Evolutionary conservation across 805 yeast genomes (phyloP).

Genomic region (Cyberlindnera euphorbiiphila): DNA sequence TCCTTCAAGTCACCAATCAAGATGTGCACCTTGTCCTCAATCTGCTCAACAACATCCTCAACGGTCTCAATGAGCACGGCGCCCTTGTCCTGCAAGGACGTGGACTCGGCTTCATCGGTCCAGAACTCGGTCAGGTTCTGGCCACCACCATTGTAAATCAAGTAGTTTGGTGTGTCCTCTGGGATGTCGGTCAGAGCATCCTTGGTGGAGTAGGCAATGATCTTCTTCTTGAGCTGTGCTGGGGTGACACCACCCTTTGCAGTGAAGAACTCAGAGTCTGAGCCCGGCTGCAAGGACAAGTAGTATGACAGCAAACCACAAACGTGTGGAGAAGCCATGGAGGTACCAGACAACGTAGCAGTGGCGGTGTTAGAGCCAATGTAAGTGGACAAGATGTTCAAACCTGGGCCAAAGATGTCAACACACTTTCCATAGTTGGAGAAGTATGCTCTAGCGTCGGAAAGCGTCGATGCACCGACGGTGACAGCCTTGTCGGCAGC

Average conservation of each 20-base stretch:
- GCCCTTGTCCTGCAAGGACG: slow-evolving; percentile 12
- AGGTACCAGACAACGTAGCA: slow-evolving; percentile 88
- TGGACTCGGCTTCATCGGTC: slow-evolving; percentile 15
- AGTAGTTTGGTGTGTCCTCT: slow-evolving; percentile 68
- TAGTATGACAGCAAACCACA: slow-evolving; percentile 89
- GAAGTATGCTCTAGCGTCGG: slow-evolving; percentile 90
- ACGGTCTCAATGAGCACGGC: slow-evolving; percentile 11
- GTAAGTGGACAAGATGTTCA: slow-evolving; percentile 78
- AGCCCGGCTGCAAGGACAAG: slow-evolving; percentile 78
- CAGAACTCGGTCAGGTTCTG: slow-evolving; percentile 44
- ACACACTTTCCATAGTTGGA: slow-evolving; percentile 96
- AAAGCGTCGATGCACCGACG: slow-evolving; percentile 90
- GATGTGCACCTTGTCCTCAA: slow-evolving; percentile 21
- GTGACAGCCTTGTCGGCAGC: slow-evolving; percentile 80
- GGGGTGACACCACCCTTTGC: slow-evolving; percentile 59
- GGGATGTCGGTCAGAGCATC: slow-evolving; percentile 59
- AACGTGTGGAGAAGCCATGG: slow-evolving; percentile 98
- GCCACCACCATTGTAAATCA: slow-evolving; percentile 82
- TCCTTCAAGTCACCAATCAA: slow-evolving; percentile 18
- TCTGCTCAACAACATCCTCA: slow-evolving; percentile 20
- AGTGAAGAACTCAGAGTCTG: slow-evolving; percentile 57
- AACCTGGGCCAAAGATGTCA: slow-evolving; percentile 95
- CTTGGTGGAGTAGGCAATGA: slow-evolving; percentile 65
- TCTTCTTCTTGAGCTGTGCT: slow-evolving; percentile 69
- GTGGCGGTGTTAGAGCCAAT: slow-evolving; percentile 74